A percentile compares a stretch with the other conserved stretches of the same genome.
Conservation (phyloP, 768 basidiomycete species). For the Leucocoprinus leucothites region DNA sequence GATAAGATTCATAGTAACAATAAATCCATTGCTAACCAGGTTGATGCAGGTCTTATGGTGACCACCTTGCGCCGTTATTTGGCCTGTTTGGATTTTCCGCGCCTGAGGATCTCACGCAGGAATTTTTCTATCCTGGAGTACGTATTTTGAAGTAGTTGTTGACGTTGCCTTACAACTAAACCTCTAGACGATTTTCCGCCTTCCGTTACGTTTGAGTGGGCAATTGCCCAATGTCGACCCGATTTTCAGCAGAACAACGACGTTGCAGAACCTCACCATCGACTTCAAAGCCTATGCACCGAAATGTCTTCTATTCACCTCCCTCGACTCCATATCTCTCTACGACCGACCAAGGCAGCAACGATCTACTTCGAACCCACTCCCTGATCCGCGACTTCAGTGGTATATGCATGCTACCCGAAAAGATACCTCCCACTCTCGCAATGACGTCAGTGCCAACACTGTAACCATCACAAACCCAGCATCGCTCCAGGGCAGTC, state of each 20-base stretch:
- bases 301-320: conserved; percentile 40
- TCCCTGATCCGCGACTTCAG: neutral
- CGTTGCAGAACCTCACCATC: conserved; percentile 25
- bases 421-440: neutral
- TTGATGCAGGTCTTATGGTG: conserved; percentile 33
- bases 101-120: neutral
- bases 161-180: neutral
- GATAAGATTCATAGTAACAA: neutral
- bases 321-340: conserved; percentile 26
- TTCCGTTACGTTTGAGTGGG: conserved; percentile 35
- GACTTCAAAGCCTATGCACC: conserved; percentile 28
- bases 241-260: conserved; percentile 17
- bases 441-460: neutral
- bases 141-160: neutral
- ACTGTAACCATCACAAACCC: conserved; percentile 1
- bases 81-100: conserved; percentile 30
- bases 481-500: neutral
- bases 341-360: conserved; percentile 15
- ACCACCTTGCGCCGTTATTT: conserved; percentile 38
- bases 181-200: conserved; percentile 40
- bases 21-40: neutral
- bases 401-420: conserved; percentile 26
- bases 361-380: neutral
- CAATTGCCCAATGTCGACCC: conserved; percentile 20
- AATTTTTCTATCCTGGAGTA: conserved; percentile 8